Conservation (phyloP, 169 alveolate genomes). For the Cryptosporidium parvum region DNA sequence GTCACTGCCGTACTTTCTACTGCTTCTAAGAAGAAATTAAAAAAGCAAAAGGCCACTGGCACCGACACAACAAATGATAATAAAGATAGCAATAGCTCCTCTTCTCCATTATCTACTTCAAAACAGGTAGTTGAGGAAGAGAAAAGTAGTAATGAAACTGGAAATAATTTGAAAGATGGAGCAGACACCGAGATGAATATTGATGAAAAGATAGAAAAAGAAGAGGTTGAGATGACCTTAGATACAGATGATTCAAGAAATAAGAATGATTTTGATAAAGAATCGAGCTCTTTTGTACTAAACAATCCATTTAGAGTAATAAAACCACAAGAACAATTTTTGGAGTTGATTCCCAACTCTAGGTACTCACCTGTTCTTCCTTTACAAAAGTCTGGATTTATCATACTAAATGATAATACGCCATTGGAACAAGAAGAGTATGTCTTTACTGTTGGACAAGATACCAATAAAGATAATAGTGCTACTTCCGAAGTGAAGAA, state of each 20-base stretch:
- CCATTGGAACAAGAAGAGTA: constrained; percentile 78
- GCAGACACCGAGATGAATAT: constrained; percentile 76
- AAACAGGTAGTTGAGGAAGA: constrained; percentile 78
- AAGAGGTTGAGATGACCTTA: constrained; percentile 62
- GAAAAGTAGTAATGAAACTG: constrained; percentile 77
- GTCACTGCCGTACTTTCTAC: constrained; percentile 85
- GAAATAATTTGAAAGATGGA: constrained; percentile 75
- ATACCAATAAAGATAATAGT: constrained; percentile 1
- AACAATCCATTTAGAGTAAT: constrained; percentile 93
- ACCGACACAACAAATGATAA: constrained; percentile 78
- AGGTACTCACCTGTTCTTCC: constrained; percentile 91
- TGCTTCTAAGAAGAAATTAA: constrained; percentile 65
- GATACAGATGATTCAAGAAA: constrained; percentile 77
- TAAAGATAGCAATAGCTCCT: constrained; percentile 28
- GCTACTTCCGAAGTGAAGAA: constrained; percentile 7
- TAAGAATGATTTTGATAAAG: constrained; percentile 10
- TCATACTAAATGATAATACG: constrained; percentile 85
- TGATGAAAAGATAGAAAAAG: constrained; percentile 75
- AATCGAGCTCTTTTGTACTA: constrained; percentile 65
- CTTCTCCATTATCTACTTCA: constrained; percentile 86
- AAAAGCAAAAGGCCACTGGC: constrained; percentile 80
- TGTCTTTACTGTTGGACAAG: not conserved
- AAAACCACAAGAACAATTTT: constrained; percentile 87
- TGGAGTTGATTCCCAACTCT: constrained; percentile 82
- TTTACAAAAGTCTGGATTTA: constrained; percentile 87